phyloP scores from a whole-genome alignment of 2,329 filamentous ascomycete genomes.

The Capronia americana region DNA sequence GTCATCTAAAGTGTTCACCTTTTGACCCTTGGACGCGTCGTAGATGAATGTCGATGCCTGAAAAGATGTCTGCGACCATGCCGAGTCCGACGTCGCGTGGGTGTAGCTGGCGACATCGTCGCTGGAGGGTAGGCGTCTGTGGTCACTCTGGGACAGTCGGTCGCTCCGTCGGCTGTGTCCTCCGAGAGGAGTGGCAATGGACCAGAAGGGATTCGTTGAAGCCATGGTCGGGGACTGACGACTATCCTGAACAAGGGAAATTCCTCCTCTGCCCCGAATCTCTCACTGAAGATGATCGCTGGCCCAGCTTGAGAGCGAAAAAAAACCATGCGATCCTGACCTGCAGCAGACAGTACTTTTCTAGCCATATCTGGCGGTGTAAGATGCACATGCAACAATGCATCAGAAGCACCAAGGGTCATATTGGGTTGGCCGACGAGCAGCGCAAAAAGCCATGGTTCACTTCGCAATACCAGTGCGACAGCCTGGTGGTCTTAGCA shows the following conservation, averaged over 20 bases:
- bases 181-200: slow-evolving; percentile 13
- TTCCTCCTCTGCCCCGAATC: neutral
- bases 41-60: slow-evolving; percentile 16
- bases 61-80: slow-evolving; percentile 27
- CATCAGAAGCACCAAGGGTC: neutral
- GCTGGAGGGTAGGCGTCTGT: slow-evolving; percentile 11
- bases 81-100: slow-evolving; percentile 19
- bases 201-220: slow-evolving; percentile 23
- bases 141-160: slow-evolving; percentile 9
- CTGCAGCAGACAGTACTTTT: slow-evolving; percentile 12
- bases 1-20: slow-evolving; percentile 15
- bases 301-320: neutral
- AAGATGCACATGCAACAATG: slow-evolving; percentile 11
- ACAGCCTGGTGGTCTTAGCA: neutral
- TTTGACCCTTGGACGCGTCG: slow-evolving; percentile 18
- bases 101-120: slow-evolving; percentile 17
- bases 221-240: slow-evolving; percentile 10
- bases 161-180: slow-evolving; percentile 12
- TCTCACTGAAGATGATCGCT: neutral
- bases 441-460: neutral
- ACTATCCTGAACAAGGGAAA: neutral
- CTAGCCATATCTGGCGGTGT: neutral
- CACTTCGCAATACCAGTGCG: neutral
- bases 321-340: slow-evolving; percentile 6
- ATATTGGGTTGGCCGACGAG: neutral